Conservation (phyloP, 768 basidiomycete genomes). For the Pisolithus microcarpus region DNA sequence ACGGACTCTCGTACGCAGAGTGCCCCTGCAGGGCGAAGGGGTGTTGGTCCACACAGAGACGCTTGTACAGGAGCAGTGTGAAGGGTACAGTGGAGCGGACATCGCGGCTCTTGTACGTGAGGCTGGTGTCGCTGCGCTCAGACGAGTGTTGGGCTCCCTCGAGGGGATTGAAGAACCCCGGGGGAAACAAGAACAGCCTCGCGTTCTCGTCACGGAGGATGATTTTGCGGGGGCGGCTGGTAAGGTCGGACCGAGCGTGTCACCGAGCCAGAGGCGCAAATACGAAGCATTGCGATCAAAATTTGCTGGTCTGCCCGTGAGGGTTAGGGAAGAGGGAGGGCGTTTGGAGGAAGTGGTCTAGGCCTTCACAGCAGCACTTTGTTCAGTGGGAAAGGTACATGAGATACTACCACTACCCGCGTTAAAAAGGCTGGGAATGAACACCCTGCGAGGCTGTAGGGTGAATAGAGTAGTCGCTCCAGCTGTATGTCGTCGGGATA, state of each 20-base stretch:
- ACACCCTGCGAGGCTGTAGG: no score
- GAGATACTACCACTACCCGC: no score
- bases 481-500: no score
- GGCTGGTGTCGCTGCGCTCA: conserved; percentile 80
- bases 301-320: conserved; percentile 72
- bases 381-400: not conserved
- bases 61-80: conserved; percentile 59
- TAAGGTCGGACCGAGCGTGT: conserved; percentile 86
- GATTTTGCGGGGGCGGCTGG: conserved; percentile 73
- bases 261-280: conserved; percentile 65
- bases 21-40: conserved; percentile 47
- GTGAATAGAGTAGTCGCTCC: no score
- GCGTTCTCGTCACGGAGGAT: conserved; percentile 44
- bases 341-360: conserved; percentile 15
- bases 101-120: conserved; percentile 83
- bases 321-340: conserved; percentile 31
- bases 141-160: conserved; percentile 58
- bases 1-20: conserved; percentile 61
- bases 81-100: conserved; percentile 91
- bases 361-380: not conserved
- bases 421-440: no score
- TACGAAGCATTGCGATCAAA: conserved; percentile 78
- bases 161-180: conserved; percentile 45
- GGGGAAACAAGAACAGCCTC: conserved; percentile 4
- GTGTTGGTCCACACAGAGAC: conserved; percentile 27